Base-by-base conservation (phyloP, 2,329 filamentous ascomycete species). In the Apiospora kogelbergensis region DNA sequence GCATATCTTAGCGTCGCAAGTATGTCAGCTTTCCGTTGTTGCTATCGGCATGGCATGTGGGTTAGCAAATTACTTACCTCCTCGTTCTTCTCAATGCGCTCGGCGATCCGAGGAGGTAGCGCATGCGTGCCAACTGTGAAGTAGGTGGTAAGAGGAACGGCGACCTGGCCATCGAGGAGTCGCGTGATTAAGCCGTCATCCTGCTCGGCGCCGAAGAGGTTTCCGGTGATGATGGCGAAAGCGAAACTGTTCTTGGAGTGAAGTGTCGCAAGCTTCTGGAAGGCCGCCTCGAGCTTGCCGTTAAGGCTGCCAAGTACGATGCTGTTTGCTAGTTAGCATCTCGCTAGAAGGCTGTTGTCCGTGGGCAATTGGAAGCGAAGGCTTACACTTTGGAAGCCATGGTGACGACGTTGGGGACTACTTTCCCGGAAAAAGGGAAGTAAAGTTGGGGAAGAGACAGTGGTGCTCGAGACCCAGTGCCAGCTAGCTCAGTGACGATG, bases 231-330 rank as follows among this genome's bases (percentile, higher is more conserved):
- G 68, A 99, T 89, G 20, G 93, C 94, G 75, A 98, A 92, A 17
- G 93, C 86, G 79, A 99, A 98, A 76, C 86, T 87, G 78, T 98
- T 96, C 81, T 98, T 98, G 44, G 89, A 84, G 74, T 98, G 95
- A 2, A 98, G 84, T 11, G 89, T 88, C 10, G 90, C 85, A 24
- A 98, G 84, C 81, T 98, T 99, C 70, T 88, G 85, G 78, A 99
- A 93, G 11, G 92, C 90, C 15, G 90, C 80, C 71, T 88, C 85
- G 67, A 98, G 86, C 77, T 93, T 89, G 75, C 95, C 95, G 77
- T 94, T 91, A 72, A 97, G 86, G 77, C 90, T 90, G 69, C 96
- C 96, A 71, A 97, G 83, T 46, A 98, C 93, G 75, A 96, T 90
- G 69, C 91, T 94, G 71, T 30, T 30, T 66, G 24, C 30, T 41